Percentiles rank a stretch among this genome's conserved stretches.
Conservation (phyloP, 805 yeast genomes). For the Scheffersomyces lignosus region DNA sequence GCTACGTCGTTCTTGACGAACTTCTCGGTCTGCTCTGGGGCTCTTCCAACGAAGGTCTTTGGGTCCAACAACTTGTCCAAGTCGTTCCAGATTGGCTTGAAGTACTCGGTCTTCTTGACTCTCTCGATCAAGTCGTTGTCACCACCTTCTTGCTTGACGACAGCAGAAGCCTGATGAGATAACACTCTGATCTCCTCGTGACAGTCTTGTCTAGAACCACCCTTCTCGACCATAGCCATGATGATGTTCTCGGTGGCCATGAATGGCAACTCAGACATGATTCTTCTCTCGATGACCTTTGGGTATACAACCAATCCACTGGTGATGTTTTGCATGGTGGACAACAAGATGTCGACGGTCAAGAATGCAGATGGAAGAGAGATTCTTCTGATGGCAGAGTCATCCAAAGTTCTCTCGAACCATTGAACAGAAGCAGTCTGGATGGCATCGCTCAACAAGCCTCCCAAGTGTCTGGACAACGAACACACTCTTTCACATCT, state of each 20-base stretch:
- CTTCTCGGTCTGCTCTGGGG: constrained; percentile 96
- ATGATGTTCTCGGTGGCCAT: constrained; percentile 99
- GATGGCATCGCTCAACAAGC: constrained; percentile 87
- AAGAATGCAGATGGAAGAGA: constrained; percentile 94
- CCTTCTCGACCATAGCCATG: constrained; percentile 99
- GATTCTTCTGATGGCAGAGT: constrained; percentile 96
- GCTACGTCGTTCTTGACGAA: constrained; percentile 84
- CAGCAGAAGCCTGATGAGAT: constrained; percentile 96
- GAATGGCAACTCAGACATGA: constrained; percentile 91
- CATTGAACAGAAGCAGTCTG: constrained; percentile 98
- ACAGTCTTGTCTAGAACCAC: constrained; percentile 97
- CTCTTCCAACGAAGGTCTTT: constrained; percentile 94
- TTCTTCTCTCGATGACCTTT: constrained; percentile 96
- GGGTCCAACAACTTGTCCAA: constrained; percentile 85
- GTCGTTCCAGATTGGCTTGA: constrained; percentile 85
- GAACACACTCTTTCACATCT: constrained; percentile 98
- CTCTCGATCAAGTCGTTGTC: constrained; percentile 96
- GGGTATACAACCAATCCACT: constrained; percentile 98
- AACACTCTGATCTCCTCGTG: constrained; percentile 97
- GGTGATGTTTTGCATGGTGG: constrained; percentile 88
- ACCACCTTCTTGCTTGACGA: constrained; percentile 97
- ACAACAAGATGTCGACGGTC: constrained; percentile 89
- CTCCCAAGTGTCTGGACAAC: constrained; percentile 92
- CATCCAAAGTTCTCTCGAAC: constrained; percentile 99
- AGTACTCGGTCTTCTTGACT: constrained; percentile 72